phyloP scores from a whole-genome alignment of 805 yeast genomes.

The Ogataea methanolica region DNA sequence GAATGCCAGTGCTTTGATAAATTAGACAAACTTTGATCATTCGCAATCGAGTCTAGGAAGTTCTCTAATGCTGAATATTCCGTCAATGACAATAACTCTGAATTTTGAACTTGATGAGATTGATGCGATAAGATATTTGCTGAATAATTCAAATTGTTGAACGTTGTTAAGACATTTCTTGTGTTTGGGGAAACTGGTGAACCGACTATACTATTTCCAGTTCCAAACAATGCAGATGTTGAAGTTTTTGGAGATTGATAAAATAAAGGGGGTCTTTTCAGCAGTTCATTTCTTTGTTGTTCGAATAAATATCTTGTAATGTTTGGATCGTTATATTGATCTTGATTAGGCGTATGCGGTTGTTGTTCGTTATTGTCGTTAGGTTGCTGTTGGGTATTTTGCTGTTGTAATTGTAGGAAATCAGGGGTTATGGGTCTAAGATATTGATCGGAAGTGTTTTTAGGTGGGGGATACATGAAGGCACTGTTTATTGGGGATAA shows the following conservation, averaged over 20 bases:
- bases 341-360: neutral
- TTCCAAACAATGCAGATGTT: slow-evolving; percentile 1
- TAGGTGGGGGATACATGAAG: slow-evolving; percentile 6
- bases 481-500: slow-evolving; percentile 7
- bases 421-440: slow-evolving; percentile 8
- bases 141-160: slow-evolving; percentile 22
- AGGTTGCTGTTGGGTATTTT: neutral
- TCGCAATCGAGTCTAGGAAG: slow-evolving; percentile 34
- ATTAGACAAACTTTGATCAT: slow-evolving; percentile 24
- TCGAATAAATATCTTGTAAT: slow-evolving; percentile 7
- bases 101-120: slow-evolving; percentile 1
- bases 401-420: slow-evolving; percentile 4
- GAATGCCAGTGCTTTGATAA: slow-evolving; percentile 30
- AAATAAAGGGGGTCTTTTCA: slow-evolving; percentile 10
- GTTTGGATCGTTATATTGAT: neutral
- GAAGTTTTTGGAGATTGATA: slow-evolving; percentile 8
- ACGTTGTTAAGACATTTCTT: slow-evolving; percentile 25
- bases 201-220: slow-evolving; percentile 1
- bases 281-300: slow-evolving; percentile 15
- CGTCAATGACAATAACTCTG: slow-evolving; percentile 29
- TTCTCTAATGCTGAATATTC: slow-evolving; percentile 32
- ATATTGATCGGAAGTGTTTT: slow-evolving; percentile 5
- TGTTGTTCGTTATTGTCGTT: neutral
- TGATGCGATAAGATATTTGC: slow-evolving; percentile 5
- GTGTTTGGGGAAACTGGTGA: slow-evolving; percentile 31